Base-by-base conservation (phyloP, 2,329 filamentous ascomycete genomes). In the Colletotrichum navitas region DNA sequence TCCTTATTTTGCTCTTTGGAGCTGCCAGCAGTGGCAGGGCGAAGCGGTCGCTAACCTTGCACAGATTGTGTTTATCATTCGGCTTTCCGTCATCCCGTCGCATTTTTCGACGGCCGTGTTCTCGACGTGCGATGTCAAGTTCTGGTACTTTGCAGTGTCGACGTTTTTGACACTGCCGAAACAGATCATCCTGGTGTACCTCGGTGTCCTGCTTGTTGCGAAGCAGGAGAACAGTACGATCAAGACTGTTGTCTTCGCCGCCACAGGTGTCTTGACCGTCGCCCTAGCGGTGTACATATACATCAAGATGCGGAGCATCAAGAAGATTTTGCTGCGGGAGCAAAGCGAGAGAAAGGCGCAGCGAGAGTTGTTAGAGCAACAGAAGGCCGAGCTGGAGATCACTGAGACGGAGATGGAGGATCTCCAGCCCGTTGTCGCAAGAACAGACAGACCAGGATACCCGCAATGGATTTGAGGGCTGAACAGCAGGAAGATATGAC, bases 41-140 rank as follows among this genome's bases (percentile, higher is more conserved):
- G 32, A 16, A 14, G 52, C 11, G 14, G 5, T 10, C 21, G 10
- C 26, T 63, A 36, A 71, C 36, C 2, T 0, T 1, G 2, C 2
- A 1, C 39, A 71, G 68, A 80, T 83, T 58, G 79, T 83, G 29
- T 78, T 83, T 61, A 75, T 83, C 21, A 81, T 83, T 62, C 81
- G 82, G 36, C 80, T 83, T 63, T 83, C 81, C 54, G 76, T 82
- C 45, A 79, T 83, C 36, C 82, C 82, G 18, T 80, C 81, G 14
- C 82, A 84, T 73, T 81, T 84, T 74, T 81, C 80, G 5, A 83
- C 82, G 1, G 82, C 82, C n/a, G 81, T 84, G 36, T 83, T 84
- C 71, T 80, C 82, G 12, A 82, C 81, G 36, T 83, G 81, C 76
- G 79, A 82, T 66, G 81, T 84, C 47, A 80, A 78, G 58, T 84